Conservation (phyloP, 176 grass and related monocot species). For the Eleusine indica region DNA sequence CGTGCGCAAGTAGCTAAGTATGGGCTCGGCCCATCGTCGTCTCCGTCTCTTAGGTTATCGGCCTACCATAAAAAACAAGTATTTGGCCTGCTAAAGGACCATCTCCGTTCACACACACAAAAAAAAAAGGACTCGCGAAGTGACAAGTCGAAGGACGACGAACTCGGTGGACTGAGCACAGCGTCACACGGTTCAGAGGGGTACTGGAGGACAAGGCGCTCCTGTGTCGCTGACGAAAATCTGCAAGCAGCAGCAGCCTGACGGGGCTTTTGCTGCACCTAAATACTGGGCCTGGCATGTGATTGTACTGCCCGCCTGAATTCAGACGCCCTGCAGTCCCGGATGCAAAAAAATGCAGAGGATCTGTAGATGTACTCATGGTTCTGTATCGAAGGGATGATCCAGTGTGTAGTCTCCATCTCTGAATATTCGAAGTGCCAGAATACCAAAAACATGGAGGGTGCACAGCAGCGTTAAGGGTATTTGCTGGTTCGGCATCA, state of each 20-base stretch:
- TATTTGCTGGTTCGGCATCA: neutral
- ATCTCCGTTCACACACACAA: neutral
- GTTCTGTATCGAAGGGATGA: neutral
- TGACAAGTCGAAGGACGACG: slow-evolving; percentile 5
- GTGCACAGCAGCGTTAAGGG: no score
- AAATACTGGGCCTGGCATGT: neutral
- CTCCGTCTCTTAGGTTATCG: neutral
- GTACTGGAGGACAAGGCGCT: neutral
- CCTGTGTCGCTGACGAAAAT: neutral
- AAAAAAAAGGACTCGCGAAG: neutral
- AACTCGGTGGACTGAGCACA: neutral
- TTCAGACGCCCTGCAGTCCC: neutral
- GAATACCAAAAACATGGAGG: no score
- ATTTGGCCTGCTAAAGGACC: neutral
- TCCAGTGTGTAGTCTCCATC: neutral
- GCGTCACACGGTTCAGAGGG: neutral
- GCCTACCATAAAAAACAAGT: neutral
- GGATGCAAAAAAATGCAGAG: neutral
- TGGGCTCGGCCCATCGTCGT: neutral
- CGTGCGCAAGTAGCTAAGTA: no score
- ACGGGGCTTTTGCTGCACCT: neutral
- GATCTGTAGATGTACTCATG: neutral
- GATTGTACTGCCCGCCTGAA: neutral
- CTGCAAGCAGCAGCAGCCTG: neutral
- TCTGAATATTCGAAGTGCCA: neutral